Percentiles rank a stretch among this genome's conserved stretches.
These are phyloP conservation scores for Penicillium brevicompactum DNA, from an alignment of 2,329 filamentous ascomycete species.

Conservation along the genomic window DNA sequence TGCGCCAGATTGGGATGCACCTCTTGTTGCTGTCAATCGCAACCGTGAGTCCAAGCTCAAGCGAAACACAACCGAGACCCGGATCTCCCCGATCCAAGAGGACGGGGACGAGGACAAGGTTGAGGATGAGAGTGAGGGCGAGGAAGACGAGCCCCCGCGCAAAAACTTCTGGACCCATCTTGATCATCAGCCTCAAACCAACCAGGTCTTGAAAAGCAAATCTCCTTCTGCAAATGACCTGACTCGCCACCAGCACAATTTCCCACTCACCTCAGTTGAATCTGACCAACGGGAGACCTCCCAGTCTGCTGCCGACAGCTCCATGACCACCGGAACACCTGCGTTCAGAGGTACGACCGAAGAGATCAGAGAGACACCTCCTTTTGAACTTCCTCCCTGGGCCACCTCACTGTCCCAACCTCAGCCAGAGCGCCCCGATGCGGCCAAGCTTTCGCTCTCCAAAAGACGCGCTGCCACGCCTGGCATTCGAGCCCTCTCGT, in stretches of 20 bases:
- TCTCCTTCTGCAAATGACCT: background rate
- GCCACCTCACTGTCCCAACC: background rate
- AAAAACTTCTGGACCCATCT: background rate
- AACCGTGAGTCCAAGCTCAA: slow-evolving; percentile 18
- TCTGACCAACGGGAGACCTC: background rate
- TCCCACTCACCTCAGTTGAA: slow-evolving; percentile 32
- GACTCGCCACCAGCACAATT: slow-evolving; percentile 18
- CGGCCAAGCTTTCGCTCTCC: background rate
- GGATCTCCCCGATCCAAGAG: slow-evolving; percentile 15
- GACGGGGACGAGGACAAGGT: background rate
- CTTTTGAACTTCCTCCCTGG: slow-evolving; percentile 2
- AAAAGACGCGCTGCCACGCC: background rate
- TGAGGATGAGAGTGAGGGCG: background rate
- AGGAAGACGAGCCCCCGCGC: background rate
- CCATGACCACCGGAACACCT: slow-evolving; percentile 21
- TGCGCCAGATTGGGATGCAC: slow-evolving; percentile 37
- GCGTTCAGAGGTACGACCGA: slow-evolving; percentile 25
- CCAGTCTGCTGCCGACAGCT: background rate
- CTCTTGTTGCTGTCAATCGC: slow-evolving; percentile 17
- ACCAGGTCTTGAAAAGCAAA: background rate
- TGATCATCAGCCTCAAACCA: background rate
- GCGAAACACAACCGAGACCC: slow-evolving; percentile 10
- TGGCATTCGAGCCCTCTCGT: background rate
- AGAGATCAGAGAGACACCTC: slow-evolving; percentile 27
- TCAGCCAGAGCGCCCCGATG: background rate